Evolutionary conservation across 2,329 filamentous ascomycete species (phyloP).

Genomic region (Ophiostoma novo-ulmi): DNA sequence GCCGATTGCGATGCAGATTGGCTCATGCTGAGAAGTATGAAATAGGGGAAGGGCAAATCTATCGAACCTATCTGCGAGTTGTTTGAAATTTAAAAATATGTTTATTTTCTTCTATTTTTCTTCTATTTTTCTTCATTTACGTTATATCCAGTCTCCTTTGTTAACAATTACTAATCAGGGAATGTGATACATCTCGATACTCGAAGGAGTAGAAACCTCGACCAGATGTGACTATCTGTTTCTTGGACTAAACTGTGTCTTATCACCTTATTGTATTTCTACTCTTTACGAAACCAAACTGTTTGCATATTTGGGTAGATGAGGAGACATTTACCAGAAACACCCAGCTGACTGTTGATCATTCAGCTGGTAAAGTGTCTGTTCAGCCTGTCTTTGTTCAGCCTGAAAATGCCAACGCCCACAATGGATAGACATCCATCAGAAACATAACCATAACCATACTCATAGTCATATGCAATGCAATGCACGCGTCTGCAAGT

Average conservation of each 20-base stretch:
- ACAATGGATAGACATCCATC: neutral
- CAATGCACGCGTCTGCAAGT: conserved; percentile 2
- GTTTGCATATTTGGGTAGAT: neutral
- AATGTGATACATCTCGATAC: neutral
- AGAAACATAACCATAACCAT: neutral
- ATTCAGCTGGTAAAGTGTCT: conserved; percentile 3
- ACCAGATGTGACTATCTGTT: neutral
- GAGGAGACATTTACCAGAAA: neutral
- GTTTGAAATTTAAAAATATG: neutral
- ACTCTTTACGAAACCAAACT: neutral
- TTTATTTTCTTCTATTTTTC: neutral
- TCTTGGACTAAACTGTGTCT: neutral
- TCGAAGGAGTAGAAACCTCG: neutral
- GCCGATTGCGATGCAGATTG: conserved; percentile 2
- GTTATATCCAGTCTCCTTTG: neutral
- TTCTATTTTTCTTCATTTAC: neutral
- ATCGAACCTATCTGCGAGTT: neutral
- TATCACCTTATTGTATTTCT: neutral
- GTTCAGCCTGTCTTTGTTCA: conserved; percentile 2
- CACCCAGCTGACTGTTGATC: neutral
- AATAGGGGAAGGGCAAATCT: conserved; percentile 10
- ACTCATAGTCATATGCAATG: conserved; percentile 3
- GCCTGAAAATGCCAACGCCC: neutral
- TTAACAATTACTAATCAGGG: neutral
- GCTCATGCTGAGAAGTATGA: neutral